Conservation (phyloP, 495 filamentous ascomycete species). For the Penicillium pulvis region DNA sequence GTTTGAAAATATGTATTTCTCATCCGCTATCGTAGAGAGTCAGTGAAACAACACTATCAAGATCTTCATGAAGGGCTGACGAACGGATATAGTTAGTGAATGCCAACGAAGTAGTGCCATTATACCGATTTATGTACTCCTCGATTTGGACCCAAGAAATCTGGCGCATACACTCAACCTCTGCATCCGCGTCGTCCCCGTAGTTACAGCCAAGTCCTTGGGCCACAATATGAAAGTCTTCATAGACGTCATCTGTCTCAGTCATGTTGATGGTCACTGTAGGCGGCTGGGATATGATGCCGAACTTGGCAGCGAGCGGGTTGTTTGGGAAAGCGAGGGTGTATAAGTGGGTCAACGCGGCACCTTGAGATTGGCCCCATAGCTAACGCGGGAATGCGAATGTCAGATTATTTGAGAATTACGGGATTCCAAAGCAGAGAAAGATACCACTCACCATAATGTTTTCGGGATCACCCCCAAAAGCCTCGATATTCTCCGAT, state of each 20-base stretch:
- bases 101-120: constrained; percentile 21
- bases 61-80: background rate
- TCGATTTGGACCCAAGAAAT: constrained; percentile 38
- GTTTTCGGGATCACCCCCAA: constrained; percentile 60
- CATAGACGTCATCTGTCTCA: constrained; percentile 19
- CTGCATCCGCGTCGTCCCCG: constrained; percentile 31
- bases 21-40: constrained; percentile 12
- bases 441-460: constrained; percentile 26
- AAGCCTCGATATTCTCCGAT: constrained; percentile 51
- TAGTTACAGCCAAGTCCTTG: constrained; percentile 44
- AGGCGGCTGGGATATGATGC: constrained; percentile 18
- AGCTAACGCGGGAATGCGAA: constrained; percentile 28
- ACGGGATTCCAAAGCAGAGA: background rate
- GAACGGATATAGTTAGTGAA: constrained; percentile 20
- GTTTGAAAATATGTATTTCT: constrained; percentile 35
- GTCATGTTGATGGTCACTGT: constrained; percentile 8
- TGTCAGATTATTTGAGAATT: constrained; percentile 16
- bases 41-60: background rate
- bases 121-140: constrained; percentile 33
- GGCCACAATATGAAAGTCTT: constrained; percentile 49
- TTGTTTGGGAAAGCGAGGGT: constrained; percentile 24
- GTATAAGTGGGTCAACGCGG: constrained; percentile 21
- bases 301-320: constrained; percentile 19
- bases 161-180: constrained; percentile 49
- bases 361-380: constrained; percentile 44